phyloP scores from a whole-genome alignment of 2,329 filamentous ascomycete genomes.

The Magnaporthiopsis incrustans region DNA sequence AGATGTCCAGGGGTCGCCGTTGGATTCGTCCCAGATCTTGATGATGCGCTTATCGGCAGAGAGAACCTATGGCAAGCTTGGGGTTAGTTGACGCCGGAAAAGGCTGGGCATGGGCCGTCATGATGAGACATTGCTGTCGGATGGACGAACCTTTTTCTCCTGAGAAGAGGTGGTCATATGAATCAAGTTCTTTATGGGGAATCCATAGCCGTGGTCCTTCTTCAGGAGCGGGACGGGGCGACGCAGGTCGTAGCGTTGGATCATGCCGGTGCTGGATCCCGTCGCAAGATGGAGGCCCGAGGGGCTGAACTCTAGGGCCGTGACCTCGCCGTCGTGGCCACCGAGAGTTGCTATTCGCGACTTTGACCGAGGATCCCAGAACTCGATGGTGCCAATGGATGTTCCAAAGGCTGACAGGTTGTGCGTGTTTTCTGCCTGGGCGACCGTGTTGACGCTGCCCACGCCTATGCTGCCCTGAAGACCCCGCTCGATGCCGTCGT shows the following conservation, averaged over 20 bases:
- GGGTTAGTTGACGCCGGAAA: not conserved
- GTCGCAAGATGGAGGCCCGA: slow-evolving; percentile 80
- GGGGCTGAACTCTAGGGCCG: slow-evolving; percentile 76
- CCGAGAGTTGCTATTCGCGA: slow-evolving; percentile 71
- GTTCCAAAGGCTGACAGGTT: slow-evolving; percentile 91
- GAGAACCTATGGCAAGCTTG: slow-evolving; percentile 43
- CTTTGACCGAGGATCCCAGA: slow-evolving; percentile 86
- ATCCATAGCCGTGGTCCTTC: slow-evolving; percentile 95
- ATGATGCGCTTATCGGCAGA: slow-evolving; percentile 93
- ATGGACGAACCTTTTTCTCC: slow-evolving; percentile 53
- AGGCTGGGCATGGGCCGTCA: not conserved
- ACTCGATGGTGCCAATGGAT: slow-evolving; percentile 88
- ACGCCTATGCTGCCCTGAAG: slow-evolving; percentile 81
- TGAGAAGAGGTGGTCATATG: slow-evolving; percentile 64
- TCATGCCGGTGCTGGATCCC: slow-evolving; percentile 79
- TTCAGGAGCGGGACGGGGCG: slow-evolving; percentile 77
- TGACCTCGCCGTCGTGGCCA: slow-evolving; percentile 64
- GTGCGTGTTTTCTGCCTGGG: slow-evolving; percentile 82
- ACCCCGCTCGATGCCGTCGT: slow-evolving; percentile 65
- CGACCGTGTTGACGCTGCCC: slow-evolving; percentile 78
- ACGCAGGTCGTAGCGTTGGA: slow-evolving; percentile 87
- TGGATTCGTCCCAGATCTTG: slow-evolving; percentile 85
- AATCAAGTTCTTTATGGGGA: slow-evolving; percentile 77
- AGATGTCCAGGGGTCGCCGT: slow-evolving; percentile 86
- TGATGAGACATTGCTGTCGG: not conserved